phyloP scores from a whole-genome alignment of 352 stramenopile species.

The Hyaloperonospora brassicae region DNA sequence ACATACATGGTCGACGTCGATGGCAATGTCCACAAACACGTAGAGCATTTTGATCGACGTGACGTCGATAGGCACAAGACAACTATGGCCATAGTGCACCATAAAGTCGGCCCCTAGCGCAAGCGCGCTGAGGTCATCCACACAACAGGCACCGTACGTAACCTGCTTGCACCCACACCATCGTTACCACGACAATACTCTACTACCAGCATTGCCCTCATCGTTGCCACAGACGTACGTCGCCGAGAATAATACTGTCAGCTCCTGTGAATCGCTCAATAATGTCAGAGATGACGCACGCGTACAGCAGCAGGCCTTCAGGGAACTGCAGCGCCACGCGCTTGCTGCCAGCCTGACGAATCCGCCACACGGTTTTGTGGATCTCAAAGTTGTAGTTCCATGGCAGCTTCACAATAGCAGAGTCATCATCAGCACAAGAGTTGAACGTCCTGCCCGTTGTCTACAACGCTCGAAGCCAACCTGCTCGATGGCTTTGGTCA shows the following conservation, averaged over 20 bases:
- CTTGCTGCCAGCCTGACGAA: constrained; percentile 84
- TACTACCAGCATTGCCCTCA: background rate
- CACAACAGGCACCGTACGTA: constrained; percentile 99
- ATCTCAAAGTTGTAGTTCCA: constrained; percentile 99
- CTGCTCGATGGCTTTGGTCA: constrained; percentile 89
- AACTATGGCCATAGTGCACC: constrained; percentile 99
- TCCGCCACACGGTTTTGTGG: constrained; percentile 95
- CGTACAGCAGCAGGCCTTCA: constrained; percentile 97
- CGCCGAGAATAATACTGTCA: constrained; percentile 92
- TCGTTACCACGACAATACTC: background rate
- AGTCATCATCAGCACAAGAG: background rate
- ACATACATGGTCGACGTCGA: constrained; percentile 93
- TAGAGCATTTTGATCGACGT: constrained; percentile 97
- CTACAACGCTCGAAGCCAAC: constrained; percentile 12
- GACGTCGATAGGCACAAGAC: constrained; percentile 95
- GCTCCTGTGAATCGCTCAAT: constrained; percentile 91
- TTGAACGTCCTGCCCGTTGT: background rate
- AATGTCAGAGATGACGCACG: constrained; percentile 97
- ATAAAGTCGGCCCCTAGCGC: constrained; percentile 94
- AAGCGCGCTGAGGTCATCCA: constrained; percentile 96
- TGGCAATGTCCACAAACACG: constrained; percentile 99
- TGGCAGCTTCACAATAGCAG: constrained; percentile 66
- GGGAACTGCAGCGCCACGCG: constrained; percentile 97
- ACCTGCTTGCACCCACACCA: constrained; percentile 28
- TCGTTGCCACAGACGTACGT: constrained; percentile 63